Evolutionary conservation across 306 rosid species (phyloP), one percentile per base, ranked within the genome.

Genomic region (Cicer yamashitae): DNA sequence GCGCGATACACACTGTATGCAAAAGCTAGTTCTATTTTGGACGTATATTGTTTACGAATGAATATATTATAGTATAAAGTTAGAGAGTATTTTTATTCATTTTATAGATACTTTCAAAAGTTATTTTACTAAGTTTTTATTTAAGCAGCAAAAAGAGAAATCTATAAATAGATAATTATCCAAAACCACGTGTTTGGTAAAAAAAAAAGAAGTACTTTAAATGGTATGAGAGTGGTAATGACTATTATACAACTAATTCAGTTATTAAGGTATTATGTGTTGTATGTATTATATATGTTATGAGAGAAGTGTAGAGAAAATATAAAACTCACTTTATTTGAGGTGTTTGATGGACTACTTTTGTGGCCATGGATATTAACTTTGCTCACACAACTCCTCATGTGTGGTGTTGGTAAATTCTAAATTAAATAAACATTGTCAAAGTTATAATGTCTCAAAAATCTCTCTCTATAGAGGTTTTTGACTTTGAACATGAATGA

Each of bases 291-390:
- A 25, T 25, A 25, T 25, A 25, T 25, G 30, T 25, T 25, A 25
- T 0, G 13, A 40, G 64, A 56, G 74, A 44, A 7, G 38, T 12
- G 12, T 10, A 76, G 50, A 50, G 43, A 54, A 54, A 75, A 9
- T 12, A 10, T 46, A 71, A 17, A n/a, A 69, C 77, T 10, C 70
- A 87, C 88, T 54, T 82, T 82, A 40, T 37, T 79, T 70, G 89
- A 87, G 86, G 70, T 80, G 78, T 81, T 84, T 64, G 93, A 80
- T 62, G 86, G 83, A 43, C 10, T 43, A 43, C 0, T 43, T 43
- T 8, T 8, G 47, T 10, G 11, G 41, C 46, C 82, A 72, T 84
- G 89, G 71, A 81, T 50, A 57, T 75, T 46, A 22, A 22, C 1
- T 22, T 22, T 22, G 25, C 25, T 22, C 25, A 22, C 25, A 22